A percentile compares a stretch with the other conserved stretches of the same genome.
Conservation (phyloP, 768 basidiomycete species). For the Gelatoporia subvermispora region DNA sequence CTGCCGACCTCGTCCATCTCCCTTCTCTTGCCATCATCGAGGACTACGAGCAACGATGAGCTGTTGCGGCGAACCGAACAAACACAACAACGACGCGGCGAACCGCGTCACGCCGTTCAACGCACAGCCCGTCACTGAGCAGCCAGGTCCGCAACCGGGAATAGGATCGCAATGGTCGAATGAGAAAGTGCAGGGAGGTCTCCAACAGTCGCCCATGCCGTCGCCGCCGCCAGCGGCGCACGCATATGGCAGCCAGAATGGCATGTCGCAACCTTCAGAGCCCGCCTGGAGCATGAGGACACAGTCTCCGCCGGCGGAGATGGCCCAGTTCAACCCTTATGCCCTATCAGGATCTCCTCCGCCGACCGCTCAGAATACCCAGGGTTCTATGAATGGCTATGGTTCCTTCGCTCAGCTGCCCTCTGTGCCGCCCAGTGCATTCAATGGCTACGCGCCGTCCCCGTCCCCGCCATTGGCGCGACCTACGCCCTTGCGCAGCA, state of each 20-base stretch:
- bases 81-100: slow-evolving; percentile 25
- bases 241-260: slow-evolving; percentile 1
- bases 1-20: too few species aligned
- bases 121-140: slow-evolving; percentile 38
- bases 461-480: slow-evolving; percentile 21
- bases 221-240: slow-evolving; percentile 40
- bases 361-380: background rate
- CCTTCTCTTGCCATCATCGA: too few species aligned
- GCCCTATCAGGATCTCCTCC: slow-evolving; percentile 12
- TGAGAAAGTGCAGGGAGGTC: slow-evolving; percentile 33
- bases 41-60: slow-evolving; percentile 38
- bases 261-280: background rate
- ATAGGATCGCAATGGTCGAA: slow-evolving; percentile 25
- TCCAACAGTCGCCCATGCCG: slow-evolving; percentile 40
- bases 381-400: slow-evolving; percentile 7
- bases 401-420: slow-evolving; percentile 2
- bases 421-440: slow-evolving; percentile 8
- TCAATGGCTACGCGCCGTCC: slow-evolving; percentile 3
- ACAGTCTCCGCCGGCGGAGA: slow-evolving; percentile 6
- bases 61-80: slow-evolving; percentile 53
- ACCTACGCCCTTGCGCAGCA: slow-evolving; percentile 23
- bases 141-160: slow-evolving; percentile 43
- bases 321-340: slow-evolving; percentile 12
- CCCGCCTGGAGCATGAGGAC: slow-evolving; percentile 7
- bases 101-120: slow-evolving; percentile 26